phyloP scores from a whole-genome alignment of 1,284 basidiomycete genomes.

The Thelephora terrestris region DNA sequence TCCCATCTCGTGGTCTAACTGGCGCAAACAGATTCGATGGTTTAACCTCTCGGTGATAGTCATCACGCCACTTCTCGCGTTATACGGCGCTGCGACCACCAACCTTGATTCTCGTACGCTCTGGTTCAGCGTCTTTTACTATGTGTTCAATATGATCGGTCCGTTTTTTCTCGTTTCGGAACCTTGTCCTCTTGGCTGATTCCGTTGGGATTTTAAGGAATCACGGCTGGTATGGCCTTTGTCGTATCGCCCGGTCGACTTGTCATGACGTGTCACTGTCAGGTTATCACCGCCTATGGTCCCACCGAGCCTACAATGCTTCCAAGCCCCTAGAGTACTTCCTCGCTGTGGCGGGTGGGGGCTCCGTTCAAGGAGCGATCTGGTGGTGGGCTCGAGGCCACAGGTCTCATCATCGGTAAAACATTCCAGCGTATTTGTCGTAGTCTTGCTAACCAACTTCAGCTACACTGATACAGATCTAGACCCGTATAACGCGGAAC shows the following conservation, averaged over 20 bases:
- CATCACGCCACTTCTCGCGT: slow-evolving; percentile 11
- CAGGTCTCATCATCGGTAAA: slow-evolving; percentile 71
- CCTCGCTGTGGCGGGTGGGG: slow-evolving; percentile 70
- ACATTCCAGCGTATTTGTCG: no score
- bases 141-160: slow-evolving; percentile 49
- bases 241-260: not conserved
- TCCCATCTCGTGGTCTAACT: slow-evolving; percentile 4
- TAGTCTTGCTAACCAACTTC: no score
- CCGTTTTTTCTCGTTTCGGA: slow-evolving; percentile 3
- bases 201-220: slow-evolving; percentile 11
- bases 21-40: slow-evolving; percentile 10
- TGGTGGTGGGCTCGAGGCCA: slow-evolving; percentile 91
- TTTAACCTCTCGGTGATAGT: slow-evolving; percentile 13
- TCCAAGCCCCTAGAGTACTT: slow-evolving; percentile 64
- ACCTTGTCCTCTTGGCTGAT: not conserved
- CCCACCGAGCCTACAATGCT: slow-evolving; percentile 84
- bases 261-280: slow-evolving; percentile 13
- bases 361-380: slow-evolving; percentile 84
- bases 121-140: slow-evolving; percentile 38
- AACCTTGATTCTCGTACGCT: slow-evolving; percentile 33
- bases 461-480: slow-evolving; percentile 80
- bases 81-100: slow-evolving; percentile 16
- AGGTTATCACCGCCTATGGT: slow-evolving; percentile 89
- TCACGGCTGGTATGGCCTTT: slow-evolving; percentile 16
- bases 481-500: slow-evolving; percentile 82